Percentiles rank a stretch among this genome's conserved stretches.
Conservation (phyloP, 768 basidiomycete genomes). For the Clavaria fumosa region DNA sequence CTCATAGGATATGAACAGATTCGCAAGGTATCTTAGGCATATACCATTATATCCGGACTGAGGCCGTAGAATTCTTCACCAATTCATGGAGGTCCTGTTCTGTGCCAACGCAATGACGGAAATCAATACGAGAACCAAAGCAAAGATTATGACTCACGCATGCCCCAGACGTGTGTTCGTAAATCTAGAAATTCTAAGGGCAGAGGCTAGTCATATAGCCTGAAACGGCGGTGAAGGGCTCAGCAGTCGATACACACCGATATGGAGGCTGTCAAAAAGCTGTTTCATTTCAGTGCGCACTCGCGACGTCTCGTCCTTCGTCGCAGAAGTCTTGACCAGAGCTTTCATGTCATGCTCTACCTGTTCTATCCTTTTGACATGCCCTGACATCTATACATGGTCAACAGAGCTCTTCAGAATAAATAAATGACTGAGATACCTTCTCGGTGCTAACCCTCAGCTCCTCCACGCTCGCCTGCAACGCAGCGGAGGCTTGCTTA, state of each 20-base stretch:
- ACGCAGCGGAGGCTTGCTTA: constrained; percentile 70
- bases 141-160: constrained; percentile 40
- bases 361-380: constrained; percentile 67
- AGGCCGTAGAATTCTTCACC: constrained; percentile 49
- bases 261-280: constrained; percentile 67
- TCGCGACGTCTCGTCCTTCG: constrained; percentile 68
- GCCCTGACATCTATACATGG: constrained; percentile 51
- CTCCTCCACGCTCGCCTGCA: constrained; percentile 81
- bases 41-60: constrained; percentile 40
- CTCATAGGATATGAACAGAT: too few species aligned
- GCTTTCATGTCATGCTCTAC: constrained; percentile 85
- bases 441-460: constrained; percentile 72
- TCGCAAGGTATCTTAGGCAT: too few species aligned
- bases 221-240: neutral
- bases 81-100: constrained; percentile 72
- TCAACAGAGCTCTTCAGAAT: neutral
- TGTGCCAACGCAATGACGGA: constrained; percentile 16
- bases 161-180: constrained; percentile 73
- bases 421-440: constrained; percentile 22
- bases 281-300: constrained; percentile 77
- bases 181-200: constrained; percentile 62
- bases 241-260: constrained; percentile 38
- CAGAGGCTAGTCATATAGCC: constrained; percentile 1
- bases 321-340: constrained; percentile 43
- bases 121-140: neutral